phyloP scores from a whole-genome alignment of 2,329 filamentous ascomycete species.

The Aspergillus sp. region DNA sequence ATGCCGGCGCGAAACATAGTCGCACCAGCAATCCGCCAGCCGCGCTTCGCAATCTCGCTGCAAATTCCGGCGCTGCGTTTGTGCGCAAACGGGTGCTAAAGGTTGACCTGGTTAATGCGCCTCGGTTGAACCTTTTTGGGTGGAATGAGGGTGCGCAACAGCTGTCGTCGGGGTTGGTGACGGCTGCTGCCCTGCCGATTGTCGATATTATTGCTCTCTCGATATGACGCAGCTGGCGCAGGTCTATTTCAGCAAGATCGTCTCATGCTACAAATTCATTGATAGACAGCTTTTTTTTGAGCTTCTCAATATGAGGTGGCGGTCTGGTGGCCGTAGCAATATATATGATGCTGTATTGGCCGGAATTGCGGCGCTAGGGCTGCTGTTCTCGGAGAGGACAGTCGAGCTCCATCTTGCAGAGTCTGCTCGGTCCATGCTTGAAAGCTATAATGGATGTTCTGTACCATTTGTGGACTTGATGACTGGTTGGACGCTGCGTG shows the following conservation, averaged over 20 bases:
- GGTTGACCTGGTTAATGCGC: slow-evolving; percentile 45
- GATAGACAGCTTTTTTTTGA: slow-evolving; percentile 12
- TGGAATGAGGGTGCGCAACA: slow-evolving; percentile 43
- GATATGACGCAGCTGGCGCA: slow-evolving; percentile 39
- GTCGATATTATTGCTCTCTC: slow-evolving; percentile 40
- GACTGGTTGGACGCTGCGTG: slow-evolving; percentile 43
- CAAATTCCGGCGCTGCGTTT: slow-evolving; percentile 50
- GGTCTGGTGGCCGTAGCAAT: slow-evolving; percentile 14
- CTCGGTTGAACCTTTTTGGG: slow-evolving; percentile 45
- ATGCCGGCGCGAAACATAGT: neutral
- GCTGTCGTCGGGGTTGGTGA: slow-evolving; percentile 8
- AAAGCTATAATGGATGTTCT: slow-evolving; percentile 18
- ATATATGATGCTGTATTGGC: slow-evolving; percentile 42
- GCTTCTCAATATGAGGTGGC: slow-evolving; percentile 14
- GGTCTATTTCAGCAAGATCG: slow-evolving; percentile 45
- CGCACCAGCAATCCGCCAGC: neutral
- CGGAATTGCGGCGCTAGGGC: slow-evolving; percentile 47
- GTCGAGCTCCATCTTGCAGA: slow-evolving; percentile 43
- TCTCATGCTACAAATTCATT: slow-evolving; percentile 47
- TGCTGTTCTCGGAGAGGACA: slow-evolving; percentile 41
- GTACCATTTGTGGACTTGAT: slow-evolving; percentile 20
- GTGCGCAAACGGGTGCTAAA: slow-evolving; percentile 44
- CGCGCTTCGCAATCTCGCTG: slow-evolving; percentile 34
- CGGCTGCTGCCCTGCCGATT: slow-evolving; percentile 22
- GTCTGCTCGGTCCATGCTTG: slow-evolving; percentile 37